These are phyloP conservation scores for Cordia subcordata DNA, from an alignment of 257 asterid genomes.

Conservation along the genomic window DNA sequence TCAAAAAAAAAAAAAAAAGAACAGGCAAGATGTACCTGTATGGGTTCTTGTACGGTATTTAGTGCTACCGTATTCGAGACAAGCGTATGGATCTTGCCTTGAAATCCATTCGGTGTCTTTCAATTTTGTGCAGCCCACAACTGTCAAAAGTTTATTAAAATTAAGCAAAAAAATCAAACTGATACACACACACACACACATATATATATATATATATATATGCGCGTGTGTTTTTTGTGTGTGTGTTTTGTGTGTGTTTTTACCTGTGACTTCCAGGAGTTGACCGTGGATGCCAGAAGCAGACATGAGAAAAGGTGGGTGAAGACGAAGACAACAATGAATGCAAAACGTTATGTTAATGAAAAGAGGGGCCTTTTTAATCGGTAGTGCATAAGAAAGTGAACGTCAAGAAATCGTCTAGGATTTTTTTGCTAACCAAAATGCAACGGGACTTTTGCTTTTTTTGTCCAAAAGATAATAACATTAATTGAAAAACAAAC, in stretches of 20 bases:
- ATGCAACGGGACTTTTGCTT: no score
- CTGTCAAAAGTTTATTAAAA: conserved; percentile 28
- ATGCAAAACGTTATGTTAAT: no score
- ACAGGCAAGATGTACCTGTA: conserved; percentile 43
- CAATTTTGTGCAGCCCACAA: conserved; percentile 69
- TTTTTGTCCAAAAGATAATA: no score
- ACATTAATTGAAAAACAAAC: no score
- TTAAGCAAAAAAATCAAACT: neutral
- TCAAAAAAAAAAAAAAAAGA: neutral
- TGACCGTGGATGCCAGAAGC: conserved; percentile 81
- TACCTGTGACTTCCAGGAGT: conserved; percentile 84
- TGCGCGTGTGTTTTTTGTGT: neutral
- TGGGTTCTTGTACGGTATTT: conserved; percentile 87
- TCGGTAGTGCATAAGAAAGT: neutral
- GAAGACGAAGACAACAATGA: no score
- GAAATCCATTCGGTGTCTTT: conserved; percentile 90
- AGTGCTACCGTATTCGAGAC: conserved; percentile 70
- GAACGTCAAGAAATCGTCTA: no score
- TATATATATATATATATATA: no score
- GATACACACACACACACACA: neutral
- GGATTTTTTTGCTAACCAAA: no score
- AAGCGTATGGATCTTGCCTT: conserved; percentile 94
- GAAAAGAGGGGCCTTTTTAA: neutral
- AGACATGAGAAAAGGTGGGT: conserved; percentile 47
- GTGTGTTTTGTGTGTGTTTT: neutral